phyloP scores from a whole-genome alignment of 148 eudicot genomes.

The Vaccinium vitisidaea region DNA sequence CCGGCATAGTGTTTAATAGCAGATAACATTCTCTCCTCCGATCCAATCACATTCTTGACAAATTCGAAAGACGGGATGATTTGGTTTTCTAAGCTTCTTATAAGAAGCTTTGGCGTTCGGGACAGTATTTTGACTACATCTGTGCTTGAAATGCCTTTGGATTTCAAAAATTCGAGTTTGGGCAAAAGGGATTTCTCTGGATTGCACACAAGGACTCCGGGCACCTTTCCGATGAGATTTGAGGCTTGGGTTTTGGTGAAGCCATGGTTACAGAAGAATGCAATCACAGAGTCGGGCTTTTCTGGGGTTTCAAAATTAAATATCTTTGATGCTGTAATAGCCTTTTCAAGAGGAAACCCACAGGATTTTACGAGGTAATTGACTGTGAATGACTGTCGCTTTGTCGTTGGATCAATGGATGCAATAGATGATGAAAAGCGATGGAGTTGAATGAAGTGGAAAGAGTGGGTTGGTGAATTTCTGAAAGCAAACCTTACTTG shows the following conservation, averaged over 20 bases:
- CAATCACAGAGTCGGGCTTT: not conserved
- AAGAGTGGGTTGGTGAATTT: not conserved
- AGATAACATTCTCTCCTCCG: not conserved
- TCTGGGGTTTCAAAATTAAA: not conserved
- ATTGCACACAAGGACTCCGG: not conserved
- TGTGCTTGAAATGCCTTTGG: conserved; percentile 10
- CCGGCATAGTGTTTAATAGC: conserved; percentile 7
- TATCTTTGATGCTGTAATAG: not conserved
- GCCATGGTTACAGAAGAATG: conserved; percentile 9
- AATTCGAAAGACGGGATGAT: conserved; percentile 6
- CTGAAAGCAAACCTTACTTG: not conserved
- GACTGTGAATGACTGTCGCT: not conserved
- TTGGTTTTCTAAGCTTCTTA: not conserved
- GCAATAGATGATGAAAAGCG: not conserved
- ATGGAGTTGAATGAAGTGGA: not conserved
- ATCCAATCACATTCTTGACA: not conserved
- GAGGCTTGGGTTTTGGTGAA: conserved; percentile 15
- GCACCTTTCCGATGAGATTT: not conserved
- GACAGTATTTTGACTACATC: not conserved
- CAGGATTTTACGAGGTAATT: conserved; percentile 15
- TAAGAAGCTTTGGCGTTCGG: not conserved
- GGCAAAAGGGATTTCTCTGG: conserved; percentile 23
- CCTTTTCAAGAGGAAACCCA: conserved; percentile 1
- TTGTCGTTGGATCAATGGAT: not conserved
- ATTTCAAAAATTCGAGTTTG: conserved; percentile 1